Conservation (phyloP, 1,284 basidiomycete species). For the Cutaneotrichosporon cutaneum region DNA sequence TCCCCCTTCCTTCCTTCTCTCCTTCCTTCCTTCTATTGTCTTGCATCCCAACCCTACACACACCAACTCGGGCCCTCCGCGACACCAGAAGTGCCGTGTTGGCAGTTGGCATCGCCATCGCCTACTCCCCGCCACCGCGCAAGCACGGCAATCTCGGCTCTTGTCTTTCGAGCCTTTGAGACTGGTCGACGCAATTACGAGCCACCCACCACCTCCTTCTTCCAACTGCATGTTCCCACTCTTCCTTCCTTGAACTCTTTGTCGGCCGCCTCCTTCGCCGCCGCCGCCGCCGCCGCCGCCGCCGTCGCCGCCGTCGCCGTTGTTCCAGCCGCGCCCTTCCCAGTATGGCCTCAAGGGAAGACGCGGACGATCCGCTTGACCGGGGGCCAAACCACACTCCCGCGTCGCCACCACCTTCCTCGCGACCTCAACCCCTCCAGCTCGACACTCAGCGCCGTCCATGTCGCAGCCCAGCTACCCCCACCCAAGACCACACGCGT, state of each 20-base stretch:
- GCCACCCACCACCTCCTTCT: neutral
- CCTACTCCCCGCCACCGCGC: neutral
- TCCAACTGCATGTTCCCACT: neutral
- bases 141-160: neutral
- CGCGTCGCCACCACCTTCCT: neutral
- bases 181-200: neutral
- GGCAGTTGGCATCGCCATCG: neutral
- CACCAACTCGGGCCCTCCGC: neutral
- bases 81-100: neutral
- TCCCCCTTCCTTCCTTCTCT: too few relatives aligned
- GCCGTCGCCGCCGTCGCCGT: neutral
- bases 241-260: neutral
- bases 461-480: too few relatives aligned
- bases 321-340: neutral
- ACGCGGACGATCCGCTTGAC: slow-evolving; percentile 8
- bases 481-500: neutral
- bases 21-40: too few relatives aligned
- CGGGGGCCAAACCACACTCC: neutral
- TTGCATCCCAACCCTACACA: neutral
- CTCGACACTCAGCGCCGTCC: neutral
- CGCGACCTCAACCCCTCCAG: neutral
- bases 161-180: neutral
- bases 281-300: too few relatives aligned
- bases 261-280: neutral
- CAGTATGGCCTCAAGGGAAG: slow-evolving; percentile 3